These are phyloP conservation scores for Hypholoma fasciculare DNA, from an alignment of 768 basidiomycete species.

Conservation along the genomic window DNA sequence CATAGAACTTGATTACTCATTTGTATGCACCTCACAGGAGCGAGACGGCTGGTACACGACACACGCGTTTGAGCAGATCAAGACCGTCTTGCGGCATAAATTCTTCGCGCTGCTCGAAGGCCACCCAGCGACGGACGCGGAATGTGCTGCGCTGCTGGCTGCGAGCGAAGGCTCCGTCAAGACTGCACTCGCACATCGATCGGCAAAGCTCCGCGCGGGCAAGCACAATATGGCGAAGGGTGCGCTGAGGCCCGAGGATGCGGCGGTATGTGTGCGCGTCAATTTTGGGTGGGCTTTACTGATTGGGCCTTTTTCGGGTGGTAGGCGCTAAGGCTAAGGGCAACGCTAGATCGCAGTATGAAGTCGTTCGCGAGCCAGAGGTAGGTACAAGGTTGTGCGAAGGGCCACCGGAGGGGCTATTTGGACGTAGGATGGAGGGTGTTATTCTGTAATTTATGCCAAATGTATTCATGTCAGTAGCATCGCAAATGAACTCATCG, in stretches of 20 bases:
- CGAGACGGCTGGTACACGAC: slow-evolving; percentile 89
- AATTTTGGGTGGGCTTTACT: not conserved
- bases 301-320: not conserved
- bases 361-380: slow-evolving; percentile 35
- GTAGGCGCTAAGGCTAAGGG: slow-evolving; percentile 70
- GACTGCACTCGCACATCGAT: slow-evolving; percentile 37
- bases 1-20: not conserved
- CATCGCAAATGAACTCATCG: no score
- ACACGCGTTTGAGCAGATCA: slow-evolving; percentile 79
- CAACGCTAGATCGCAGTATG: slow-evolving; percentile 58
- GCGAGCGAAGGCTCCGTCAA: slow-evolving; percentile 40
- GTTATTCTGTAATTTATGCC: no score
- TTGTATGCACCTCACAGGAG: slow-evolving; percentile 44
- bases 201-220: slow-evolving; percentile 58
- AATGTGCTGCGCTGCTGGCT: slow-evolving; percentile 65
- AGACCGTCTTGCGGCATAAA: slow-evolving; percentile 81
- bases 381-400: not conserved
- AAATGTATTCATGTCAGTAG: no score
- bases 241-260: slow-evolving; percentile 78
- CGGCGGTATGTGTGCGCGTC: slow-evolving; percentile 57
- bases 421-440: no score
- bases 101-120: slow-evolving; percentile 79
- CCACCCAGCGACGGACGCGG: slow-evolving; percentile 68
- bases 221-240: slow-evolving; percentile 92
- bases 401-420: no score